Base-by-base conservation (phyloP, 2,329 filamentous ascomycete species). In the Sphaceloma murrayae region DNA sequence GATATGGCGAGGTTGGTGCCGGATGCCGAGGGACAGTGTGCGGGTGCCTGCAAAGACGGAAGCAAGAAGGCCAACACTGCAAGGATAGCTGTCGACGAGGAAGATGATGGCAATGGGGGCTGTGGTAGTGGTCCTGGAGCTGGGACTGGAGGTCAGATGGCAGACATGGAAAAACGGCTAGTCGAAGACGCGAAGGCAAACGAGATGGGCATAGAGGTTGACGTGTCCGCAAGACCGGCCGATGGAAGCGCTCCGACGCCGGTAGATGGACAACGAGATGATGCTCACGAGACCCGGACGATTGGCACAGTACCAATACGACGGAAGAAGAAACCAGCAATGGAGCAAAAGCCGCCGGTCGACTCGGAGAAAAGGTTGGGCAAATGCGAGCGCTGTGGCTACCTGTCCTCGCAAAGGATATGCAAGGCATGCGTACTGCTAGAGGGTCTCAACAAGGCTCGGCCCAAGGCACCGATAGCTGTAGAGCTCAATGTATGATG, bases 371-470 rank as follows among this genome's bases (percentile, higher is more conserved):
- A 89, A 61, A 79, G 80, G 10, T 74, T 95, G 53, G 85, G 89
- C 1, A 80, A 79, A 51, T 98, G 91, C 58, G 77, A 81, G 56
- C 80, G 77, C 43, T 98, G 91, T 55, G 91, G 91, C 10, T 98
- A 96, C 60, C 83, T 98, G 63, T 94, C 91, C 2, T 95, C 88
- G 55, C 91, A 98, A 62, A 75, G 77, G 21, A 77, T 95, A 29
- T 98, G 91, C 65, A 94, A 98, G 64, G 91, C 91, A 0, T 98
- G 91, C 60, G 82, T 80, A 49, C 68, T 98, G 33, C 73, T 98
- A 2, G 88, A 96, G 54, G 85, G 83, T 0, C 63, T 98, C 36
- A 98, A 98, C 60, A 95, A 91, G 56, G 76, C 69, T 49, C 53
- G 68, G 8, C 68, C 70, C 0, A 67, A 64, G 40, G 61, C 57